Conservation (phyloP, 2,329 filamentous ascomycete species). For the Cercospora beticola region DNA sequence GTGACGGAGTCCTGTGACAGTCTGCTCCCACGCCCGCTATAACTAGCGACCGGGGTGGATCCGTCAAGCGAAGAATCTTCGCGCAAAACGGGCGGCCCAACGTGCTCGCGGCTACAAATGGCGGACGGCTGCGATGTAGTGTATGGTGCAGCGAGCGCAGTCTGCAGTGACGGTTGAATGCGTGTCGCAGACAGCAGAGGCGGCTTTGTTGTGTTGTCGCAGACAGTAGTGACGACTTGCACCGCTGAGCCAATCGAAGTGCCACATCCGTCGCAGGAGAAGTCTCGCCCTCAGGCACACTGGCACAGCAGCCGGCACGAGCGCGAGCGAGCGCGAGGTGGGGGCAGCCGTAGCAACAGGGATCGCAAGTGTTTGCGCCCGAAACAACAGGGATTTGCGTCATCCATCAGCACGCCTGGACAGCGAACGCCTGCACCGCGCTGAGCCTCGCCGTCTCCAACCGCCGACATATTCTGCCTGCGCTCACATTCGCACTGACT, state of each 20-base stretch:
- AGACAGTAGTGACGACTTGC: neutral
- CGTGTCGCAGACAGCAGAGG: neutral
- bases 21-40: neutral
- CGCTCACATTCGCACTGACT: neutral
- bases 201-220: neutral
- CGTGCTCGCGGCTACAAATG: neutral
- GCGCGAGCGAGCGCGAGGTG: neutral
- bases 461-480: neutral
- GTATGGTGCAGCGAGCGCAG: neutral
- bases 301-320: neutral
- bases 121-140: neutral
- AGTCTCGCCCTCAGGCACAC: neutral
- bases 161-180: neutral
- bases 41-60: neutral
- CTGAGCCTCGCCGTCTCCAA: constrained; percentile 10
- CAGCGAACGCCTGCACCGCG: neutral
- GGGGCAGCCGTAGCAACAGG: neutral
- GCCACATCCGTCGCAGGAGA: neutral
- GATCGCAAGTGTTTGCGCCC: neutral
- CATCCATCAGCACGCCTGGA: neutral
- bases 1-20: constrained; percentile 7
- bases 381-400: neutral
- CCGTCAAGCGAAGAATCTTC: constrained; percentile 1
- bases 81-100: neutral
- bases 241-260: neutral